These are phyloP conservation scores for Syncephalastrum racemosum DNA, from an alignment of 371 early-diverging fungal species.

Conservation along the genomic window DNA sequence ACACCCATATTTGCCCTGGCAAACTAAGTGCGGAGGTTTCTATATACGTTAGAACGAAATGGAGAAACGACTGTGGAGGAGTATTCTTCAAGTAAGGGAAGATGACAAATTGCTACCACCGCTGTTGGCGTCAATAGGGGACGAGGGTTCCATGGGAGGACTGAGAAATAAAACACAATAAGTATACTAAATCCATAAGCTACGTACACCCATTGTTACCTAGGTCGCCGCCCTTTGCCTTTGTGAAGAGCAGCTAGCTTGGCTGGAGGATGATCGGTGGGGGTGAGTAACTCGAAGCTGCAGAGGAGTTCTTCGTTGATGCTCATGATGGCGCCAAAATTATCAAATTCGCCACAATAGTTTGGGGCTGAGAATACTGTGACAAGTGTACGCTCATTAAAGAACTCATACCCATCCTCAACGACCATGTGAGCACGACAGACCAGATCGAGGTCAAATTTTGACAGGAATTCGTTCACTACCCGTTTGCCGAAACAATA, in stretches of 20 bases:
- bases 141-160: too few species aligned
- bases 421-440: constrained; percentile 98
- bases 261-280: constrained; percentile 38
- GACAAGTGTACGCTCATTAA: constrained; percentile 92
- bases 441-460: constrained; percentile 85
- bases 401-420: constrained; percentile 99
- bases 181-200: too few species aligned
- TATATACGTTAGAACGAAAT: too few species aligned
- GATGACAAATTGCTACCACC: too few species aligned
- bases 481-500: constrained; percentile 93
- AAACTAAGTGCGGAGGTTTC: too few species aligned
- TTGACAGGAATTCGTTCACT: constrained; percentile 80
- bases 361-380: constrained; percentile 99
- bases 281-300: constrained; percentile 71
- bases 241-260: constrained; percentile 12
- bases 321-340: constrained; percentile 96
- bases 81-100: not conserved
- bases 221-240: constrained; percentile 33
- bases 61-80: too few species aligned
- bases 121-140: too few species aligned
- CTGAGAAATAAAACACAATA: too few species aligned
- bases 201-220: constrained; percentile 10
- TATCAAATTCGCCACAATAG: constrained; percentile 99
- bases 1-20: too few species aligned
- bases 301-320: constrained; percentile 94